Evolutionary conservation across 768 basidiomycete species (phyloP), one percentile per base, ranked within the genome.

Genomic region (Crucibulum laeve): DNA sequence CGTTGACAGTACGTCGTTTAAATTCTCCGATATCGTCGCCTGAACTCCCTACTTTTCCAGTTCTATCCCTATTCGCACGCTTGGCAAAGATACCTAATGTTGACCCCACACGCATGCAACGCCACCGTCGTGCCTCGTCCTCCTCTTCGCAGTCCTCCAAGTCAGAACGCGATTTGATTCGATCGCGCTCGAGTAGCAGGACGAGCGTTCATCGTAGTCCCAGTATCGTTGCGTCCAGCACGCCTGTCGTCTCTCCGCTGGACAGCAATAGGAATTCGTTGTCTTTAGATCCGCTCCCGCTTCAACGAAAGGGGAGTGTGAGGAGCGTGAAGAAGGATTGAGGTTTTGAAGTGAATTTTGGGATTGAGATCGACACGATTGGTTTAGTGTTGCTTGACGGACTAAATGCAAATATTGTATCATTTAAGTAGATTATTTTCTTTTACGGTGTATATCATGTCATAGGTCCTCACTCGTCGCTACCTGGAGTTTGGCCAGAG

Each of bases 61-160:
- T 90, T 38, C 76, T 91, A 21, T 87, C 87, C 2, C 65, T 87
- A 21, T 91, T 91, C 56, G 89, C 87, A 0, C 82, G 75, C 36
- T 61, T 84, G 33, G 87, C 85, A 40, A 81, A 84, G 47, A 74
- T 91, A 25, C 70, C 80, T 2, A 74, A 84, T 50, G 75, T 91
- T 25, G 88, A 91, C 54, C 89, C 89, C 14, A 79, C 79, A 2
- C 76, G 74, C 39, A 87, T 87, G 73, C 84, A 84, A 58, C 81
- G 86, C 32, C 87, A 87, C 54, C 82, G 89, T 2, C 79, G 87
- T 17, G 83, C 85, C 3, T 88, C 87, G 0, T 88, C 86, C 0
- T 61, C 82, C 3, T 85, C 86, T 3, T 82, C 82, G 1, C 70
- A 74, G 5, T 71, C 74, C 0, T 71, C 73, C n/a, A 57, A 56